A percentile compares a stretch with the other conserved stretches of the same genome.
phyloP scores from a whole-genome alignment of 192 early-diverging fungal genomes.

The Podila verticillata region DNA sequence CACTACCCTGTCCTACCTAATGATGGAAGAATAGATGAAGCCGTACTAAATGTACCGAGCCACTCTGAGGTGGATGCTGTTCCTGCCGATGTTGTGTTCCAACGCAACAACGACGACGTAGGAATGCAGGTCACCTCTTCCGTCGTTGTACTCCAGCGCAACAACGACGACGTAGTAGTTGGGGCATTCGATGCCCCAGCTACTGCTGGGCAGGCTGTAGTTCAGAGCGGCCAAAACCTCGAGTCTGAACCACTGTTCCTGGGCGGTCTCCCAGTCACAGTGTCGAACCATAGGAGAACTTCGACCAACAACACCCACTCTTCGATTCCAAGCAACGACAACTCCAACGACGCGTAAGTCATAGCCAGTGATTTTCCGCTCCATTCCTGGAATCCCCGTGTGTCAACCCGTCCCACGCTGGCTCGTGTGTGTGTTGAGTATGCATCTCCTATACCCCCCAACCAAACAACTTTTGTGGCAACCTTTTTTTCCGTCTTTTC shows the following conservation, averaged over 20 bases:
- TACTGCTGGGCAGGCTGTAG: slow-evolving; percentile 38
- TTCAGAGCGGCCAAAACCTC: slow-evolving; percentile 49
- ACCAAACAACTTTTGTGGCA: background rate
- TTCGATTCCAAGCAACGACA: background rate
- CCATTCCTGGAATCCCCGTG: background rate
- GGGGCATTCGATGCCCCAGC: slow-evolving; percentile 18
- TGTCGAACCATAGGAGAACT: slow-evolving; percentile 8
- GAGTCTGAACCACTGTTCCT: slow-evolving; percentile 47
- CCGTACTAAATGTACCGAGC: no score
- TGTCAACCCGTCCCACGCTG: background rate
- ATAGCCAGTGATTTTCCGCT: background rate
- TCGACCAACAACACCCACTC: background rate
- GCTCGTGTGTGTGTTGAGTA: slow-evolving; percentile 1
- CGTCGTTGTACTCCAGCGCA: background rate
- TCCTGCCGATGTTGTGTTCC: no score
- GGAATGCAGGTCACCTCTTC: background rate
- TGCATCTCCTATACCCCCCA: slow-evolving; percentile 4
- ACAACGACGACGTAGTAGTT: slow-evolving; percentile 4
- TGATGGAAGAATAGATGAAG: no score
- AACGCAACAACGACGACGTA: no score
- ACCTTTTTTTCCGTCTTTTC: background rate
- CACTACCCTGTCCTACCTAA: no score
- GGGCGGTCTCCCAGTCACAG: slow-evolving; percentile 38
- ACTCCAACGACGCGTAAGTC: background rate
- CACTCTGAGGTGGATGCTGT: no score